Conservation (phyloP, 148 eudicot species). For the Vaccinium macrocarpon region DNA sequence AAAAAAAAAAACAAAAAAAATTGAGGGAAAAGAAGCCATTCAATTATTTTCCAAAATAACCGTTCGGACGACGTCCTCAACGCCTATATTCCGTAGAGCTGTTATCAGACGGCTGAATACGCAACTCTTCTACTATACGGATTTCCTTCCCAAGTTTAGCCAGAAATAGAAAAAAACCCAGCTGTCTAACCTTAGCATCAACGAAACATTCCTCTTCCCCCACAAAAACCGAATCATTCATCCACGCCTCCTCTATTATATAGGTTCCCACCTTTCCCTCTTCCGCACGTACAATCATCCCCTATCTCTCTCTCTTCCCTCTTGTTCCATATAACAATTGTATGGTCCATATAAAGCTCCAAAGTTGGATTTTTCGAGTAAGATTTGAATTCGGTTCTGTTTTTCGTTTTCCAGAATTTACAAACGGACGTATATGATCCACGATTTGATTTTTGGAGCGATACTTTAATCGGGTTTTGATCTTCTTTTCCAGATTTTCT, state of each 20-base stretch:
- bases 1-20: too few species aligned
- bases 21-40: neutral
- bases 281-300: neutral
- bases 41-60: neutral
- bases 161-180: neutral
- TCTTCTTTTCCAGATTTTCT: neutral
- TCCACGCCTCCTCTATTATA: neutral
- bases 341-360: too few species aligned
- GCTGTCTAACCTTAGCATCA: neutral
- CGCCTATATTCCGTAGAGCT: neutral
- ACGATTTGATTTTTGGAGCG: neutral
- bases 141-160: neutral
- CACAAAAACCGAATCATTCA: neutral
- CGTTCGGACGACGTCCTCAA: neutral
- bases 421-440: neutral
- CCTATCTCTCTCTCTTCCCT: neutral
- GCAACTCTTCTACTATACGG: neutral
- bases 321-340: neutral
- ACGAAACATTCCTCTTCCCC: neutral
- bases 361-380: too few species aligned
- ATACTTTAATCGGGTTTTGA: neutral
- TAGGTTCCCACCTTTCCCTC: neutral
- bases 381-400: too few species aligned
- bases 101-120: neutral
- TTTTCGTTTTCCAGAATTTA: too few species aligned